A percentile compares a stretch with the other conserved stretches of the same genome.
Evolutionary conservation across 257 asterid species (phyloP).

Genomic region (Nicotiana obtusifolia): DNA sequence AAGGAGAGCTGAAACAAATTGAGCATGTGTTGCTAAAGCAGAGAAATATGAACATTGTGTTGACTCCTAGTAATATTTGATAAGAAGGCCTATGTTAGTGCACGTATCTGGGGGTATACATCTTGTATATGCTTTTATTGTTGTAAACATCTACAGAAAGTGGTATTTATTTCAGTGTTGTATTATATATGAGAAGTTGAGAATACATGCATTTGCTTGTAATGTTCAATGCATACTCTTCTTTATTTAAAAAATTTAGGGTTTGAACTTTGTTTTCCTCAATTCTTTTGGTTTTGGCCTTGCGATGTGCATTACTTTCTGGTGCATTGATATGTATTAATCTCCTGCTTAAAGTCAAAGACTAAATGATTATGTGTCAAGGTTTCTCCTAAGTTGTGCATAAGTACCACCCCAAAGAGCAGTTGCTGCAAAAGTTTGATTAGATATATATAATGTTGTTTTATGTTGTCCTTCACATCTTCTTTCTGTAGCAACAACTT

Average conservation of each 20-base stretch:
- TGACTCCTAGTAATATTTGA: neutral
- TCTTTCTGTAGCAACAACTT: slow-evolving; percentile 86
- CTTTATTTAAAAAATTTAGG: neutral
- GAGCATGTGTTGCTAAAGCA: neutral
- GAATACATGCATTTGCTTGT: neutral
- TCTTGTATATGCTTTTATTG: neutral
- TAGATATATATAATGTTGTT: neutral
- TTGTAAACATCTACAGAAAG: neutral
- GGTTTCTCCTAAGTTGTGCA: neutral
- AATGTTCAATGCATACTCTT: neutral
- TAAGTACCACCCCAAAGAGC: neutral
- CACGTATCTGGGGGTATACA: neutral
- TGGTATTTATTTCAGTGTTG: neutral
- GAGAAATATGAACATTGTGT: neutral
- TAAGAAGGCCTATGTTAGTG: neutral
- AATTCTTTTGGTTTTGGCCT: neutral
- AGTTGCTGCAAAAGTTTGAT: neutral
- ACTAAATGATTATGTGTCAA: neutral
- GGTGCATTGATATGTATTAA: neutral
- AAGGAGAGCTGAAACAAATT: neutral
- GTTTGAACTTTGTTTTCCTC: neutral
- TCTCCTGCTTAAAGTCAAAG: neutral
- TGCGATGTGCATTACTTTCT: neutral
- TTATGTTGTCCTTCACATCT: neutral
- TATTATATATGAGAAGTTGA: neutral